Percentiles rank a stretch among this genome's conserved stretches.
Conservation (phyloP, 1,139 yeast genomes). For the Kurtzmaniella natalensis region DNA sequence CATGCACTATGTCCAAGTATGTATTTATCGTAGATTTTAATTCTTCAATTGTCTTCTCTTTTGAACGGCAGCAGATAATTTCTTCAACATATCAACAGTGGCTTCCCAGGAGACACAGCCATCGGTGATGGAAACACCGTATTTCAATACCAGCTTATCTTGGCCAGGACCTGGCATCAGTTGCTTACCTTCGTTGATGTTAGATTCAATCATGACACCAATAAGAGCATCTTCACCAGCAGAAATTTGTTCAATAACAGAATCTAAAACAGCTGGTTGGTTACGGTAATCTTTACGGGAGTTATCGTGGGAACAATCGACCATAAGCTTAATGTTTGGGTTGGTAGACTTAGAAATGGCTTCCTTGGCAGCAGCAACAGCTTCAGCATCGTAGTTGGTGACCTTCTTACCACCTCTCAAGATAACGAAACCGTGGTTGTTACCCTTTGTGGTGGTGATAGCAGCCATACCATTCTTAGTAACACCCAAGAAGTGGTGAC, state of each 20-base stretch:
- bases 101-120: conserved; percentile 92
- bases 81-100: conserved; percentile 68
- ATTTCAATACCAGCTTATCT: conserved; percentile 54
- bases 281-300: conserved; percentile 84
- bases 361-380: conserved; percentile 64
- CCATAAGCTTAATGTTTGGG: conserved; percentile 50
- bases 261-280: conserved; percentile 88
- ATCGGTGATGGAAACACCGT: conserved; percentile 94
- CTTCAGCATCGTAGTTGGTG: conserved; percentile 78
- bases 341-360: conserved; percentile 62
- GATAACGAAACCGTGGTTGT: conserved; percentile 83
- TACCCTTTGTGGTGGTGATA: conserved; percentile 92
- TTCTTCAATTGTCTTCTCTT: conserved; percentile 53
- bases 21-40: no score
- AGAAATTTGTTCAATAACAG: conserved; percentile 70
- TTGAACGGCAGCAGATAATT: conserved; percentile 75
- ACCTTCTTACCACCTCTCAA: conserved; percentile 94
- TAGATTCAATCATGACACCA: conserved; percentile 96
- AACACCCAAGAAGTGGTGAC: conserved; percentile 91
- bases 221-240: conserved; percentile 76
- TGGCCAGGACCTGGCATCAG: conserved; percentile 82
- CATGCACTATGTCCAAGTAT: background rate
- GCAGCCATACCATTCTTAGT: conserved; percentile 96
- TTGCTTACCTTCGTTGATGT: conserved; percentile 89
- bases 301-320: conserved; percentile 97